Conservation (phyloP, 2,329 filamentous ascomycete genomes). For the Dothidotthia symphoricarpi region DNA sequence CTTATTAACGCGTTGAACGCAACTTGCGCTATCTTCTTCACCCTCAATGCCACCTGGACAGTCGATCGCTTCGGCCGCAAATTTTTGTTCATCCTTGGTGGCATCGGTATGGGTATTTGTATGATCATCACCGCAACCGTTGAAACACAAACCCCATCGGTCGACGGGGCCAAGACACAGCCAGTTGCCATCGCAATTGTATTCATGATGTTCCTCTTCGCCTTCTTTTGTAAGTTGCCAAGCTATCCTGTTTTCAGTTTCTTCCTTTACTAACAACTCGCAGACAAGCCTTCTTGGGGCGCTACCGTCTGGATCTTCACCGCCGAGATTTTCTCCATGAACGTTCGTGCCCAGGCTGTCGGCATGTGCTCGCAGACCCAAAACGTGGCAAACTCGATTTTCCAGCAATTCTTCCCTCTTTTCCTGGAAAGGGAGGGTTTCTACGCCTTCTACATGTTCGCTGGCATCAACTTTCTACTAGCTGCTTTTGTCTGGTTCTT, state of each 20-base stretch:
- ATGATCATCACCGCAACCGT: conserved; percentile 65
- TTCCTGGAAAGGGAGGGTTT: conserved; percentile 61
- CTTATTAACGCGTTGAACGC: conserved; percentile 74
- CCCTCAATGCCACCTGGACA: conserved; percentile 70
- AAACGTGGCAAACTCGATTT: conserved; percentile 65
- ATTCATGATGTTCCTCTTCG: conserved; percentile 65
- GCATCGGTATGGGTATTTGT: conserved; percentile 65
- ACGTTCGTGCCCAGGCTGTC: conserved; percentile 68
- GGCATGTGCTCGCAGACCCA: conserved; percentile 61
- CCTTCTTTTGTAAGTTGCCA: conserved; percentile 56
- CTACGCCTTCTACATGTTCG: conserved; percentile 58
- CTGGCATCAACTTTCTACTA: conserved; percentile 46
- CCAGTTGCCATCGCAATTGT: conserved; percentile 67
- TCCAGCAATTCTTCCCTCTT: conserved; percentile 69
- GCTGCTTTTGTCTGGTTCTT: conserved; percentile 46
- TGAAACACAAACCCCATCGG: conserved; percentile 58
- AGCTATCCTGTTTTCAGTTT: no score
- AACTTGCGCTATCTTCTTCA: conserved; percentile 71
- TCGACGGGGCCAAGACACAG: conserved; percentile 55
- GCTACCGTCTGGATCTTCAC: conserved; percentile 72
- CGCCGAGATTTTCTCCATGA: conserved; percentile 67
- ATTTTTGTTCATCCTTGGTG: conserved; percentile 67
- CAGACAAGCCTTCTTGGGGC: conserved; percentile 67
- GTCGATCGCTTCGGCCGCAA: conserved; percentile 70
- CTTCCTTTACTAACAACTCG: conserved; percentile 22